These are phyloP conservation scores for Medakamo hakoo DNA, from an alignment of 139 green algal genomes.

Conservation along the genomic window DNA sequence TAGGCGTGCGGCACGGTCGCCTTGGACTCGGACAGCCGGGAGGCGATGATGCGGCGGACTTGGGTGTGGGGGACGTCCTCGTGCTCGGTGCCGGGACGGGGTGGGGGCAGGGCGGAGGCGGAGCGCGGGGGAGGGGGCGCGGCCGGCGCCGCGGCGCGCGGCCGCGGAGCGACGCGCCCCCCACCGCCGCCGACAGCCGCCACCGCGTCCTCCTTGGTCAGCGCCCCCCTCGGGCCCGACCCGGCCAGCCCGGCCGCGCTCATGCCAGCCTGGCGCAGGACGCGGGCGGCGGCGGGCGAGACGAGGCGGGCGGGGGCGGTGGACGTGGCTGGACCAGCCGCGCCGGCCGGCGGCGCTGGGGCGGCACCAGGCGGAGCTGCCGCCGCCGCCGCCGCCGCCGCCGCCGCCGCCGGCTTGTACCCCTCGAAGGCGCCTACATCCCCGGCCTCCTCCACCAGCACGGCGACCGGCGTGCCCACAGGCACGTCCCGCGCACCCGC, in stretches of 20 bases:
- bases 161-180: constrained; percentile 7
- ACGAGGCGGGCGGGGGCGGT: constrained; percentile 16
- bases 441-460: constrained; percentile 73
- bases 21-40: constrained; percentile 79
- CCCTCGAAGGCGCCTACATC: constrained; percentile 45
- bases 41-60: constrained; percentile 75
- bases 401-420: constrained; percentile 17
- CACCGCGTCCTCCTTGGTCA: constrained; percentile 83
- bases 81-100: constrained; percentile 13
- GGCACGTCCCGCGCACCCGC: constrained; percentile 40
- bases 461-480: constrained; percentile 50
- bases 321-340: no score
- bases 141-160: constrained; percentile 5
- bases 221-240: constrained; percentile 55
- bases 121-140: constrained; percentile 1
- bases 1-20: constrained; percentile 57
- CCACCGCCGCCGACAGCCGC: constrained; percentile 8
- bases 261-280: constrained; percentile 37
- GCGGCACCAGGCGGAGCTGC: not conserved
- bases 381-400: not conserved
- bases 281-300: constrained; percentile 38
- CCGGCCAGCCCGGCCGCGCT: constrained; percentile 13
- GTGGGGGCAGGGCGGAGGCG: not conserved
- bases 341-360: not conserved
- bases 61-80: constrained; percentile 60